Evolutionary conservation across 2,329 filamentous ascomycete species (phyloP).

Genomic region (Neofusicoccum ribis): DNA sequence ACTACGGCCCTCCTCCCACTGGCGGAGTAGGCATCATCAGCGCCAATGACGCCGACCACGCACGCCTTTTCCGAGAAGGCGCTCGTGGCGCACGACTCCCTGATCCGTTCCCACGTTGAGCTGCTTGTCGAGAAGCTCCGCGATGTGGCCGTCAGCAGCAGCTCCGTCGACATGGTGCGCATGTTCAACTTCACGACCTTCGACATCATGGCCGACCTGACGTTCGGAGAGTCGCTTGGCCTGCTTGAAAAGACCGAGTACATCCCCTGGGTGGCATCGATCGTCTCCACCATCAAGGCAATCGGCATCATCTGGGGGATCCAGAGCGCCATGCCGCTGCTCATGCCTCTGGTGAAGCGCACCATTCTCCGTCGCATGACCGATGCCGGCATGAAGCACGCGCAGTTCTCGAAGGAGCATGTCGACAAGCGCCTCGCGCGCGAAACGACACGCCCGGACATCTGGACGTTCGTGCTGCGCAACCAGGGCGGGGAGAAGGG

Average conservation of each 20-base stretch:
- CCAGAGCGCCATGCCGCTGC: background rate
- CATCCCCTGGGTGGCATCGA: conserved; percentile 33
- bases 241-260: conserved; percentile 32
- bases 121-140: conserved; percentile 40
- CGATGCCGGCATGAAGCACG: background rate
- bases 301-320: background rate
- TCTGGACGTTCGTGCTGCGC: conserved; percentile 43
- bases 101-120: conserved; percentile 42
- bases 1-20: background rate
- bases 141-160: conserved; percentile 1
- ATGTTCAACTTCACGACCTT: conserved; percentile 31
- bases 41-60: conserved; percentile 42
- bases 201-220: conserved; percentile 30
- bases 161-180: conserved; percentile 36
- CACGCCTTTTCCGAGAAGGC: conserved; percentile 44
- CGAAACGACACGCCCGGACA: conserved; percentile 26
- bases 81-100: conserved; percentile 39
- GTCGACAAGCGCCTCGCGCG: conserved; percentile 29
- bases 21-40: background rate
- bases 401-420: background rate
- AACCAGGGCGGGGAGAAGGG: conserved; percentile 26
- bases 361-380: background rate
- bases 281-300: conserved; percentile 28
- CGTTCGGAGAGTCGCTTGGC: conserved; percentile 29
- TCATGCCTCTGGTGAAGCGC: background rate